These are phyloP conservation scores for Penicillium griseofulvum DNA, from an alignment of 2,329 filamentous ascomycete species.

Conservation along the genomic window DNA sequence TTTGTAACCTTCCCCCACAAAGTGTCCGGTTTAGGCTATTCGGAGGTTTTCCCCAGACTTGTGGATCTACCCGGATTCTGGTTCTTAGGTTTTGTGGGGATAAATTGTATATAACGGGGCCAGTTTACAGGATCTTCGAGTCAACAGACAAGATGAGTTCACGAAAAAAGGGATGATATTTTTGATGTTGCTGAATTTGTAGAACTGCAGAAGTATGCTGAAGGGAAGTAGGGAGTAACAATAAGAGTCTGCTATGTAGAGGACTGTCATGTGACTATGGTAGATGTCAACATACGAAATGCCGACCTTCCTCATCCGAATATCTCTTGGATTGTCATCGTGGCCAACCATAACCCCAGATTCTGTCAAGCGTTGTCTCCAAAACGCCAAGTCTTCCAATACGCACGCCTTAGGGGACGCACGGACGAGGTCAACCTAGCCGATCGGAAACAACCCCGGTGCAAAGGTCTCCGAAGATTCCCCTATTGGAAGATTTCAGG, in stretches of 20 bases:
- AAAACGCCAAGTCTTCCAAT: conserved; percentile 1
- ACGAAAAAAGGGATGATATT: too few species aligned
- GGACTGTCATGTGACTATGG: too few species aligned
- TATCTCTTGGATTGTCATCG: too few species aligned
- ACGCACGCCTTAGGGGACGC: not conserved
- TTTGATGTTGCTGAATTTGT: too few species aligned
- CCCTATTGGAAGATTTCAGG: not conserved
- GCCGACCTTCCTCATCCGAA: not conserved
- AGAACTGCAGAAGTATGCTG: too few species aligned
- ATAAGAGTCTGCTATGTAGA: too few species aligned
- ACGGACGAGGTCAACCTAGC: not conserved
- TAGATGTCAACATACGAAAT: not conserved
- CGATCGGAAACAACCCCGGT: not conserved
- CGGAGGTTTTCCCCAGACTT: conserved; percentile 11
- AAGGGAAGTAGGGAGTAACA: too few species aligned
- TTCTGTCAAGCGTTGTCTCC: not conserved
- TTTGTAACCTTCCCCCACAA: conserved; percentile 1
- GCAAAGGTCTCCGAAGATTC: not conserved
- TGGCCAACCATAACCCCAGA: not conserved
- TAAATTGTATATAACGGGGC: not conserved
- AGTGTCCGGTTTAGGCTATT: not conserved
- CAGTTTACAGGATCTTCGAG: too few species aligned
- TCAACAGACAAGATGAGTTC: too few species aligned
- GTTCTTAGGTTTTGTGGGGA: not conserved
- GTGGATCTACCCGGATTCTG: not conserved